Evolutionary conservation across 108 stramenopile genomes (phyloP).

Genomic region (Schizochytrium sp.): DNA sequence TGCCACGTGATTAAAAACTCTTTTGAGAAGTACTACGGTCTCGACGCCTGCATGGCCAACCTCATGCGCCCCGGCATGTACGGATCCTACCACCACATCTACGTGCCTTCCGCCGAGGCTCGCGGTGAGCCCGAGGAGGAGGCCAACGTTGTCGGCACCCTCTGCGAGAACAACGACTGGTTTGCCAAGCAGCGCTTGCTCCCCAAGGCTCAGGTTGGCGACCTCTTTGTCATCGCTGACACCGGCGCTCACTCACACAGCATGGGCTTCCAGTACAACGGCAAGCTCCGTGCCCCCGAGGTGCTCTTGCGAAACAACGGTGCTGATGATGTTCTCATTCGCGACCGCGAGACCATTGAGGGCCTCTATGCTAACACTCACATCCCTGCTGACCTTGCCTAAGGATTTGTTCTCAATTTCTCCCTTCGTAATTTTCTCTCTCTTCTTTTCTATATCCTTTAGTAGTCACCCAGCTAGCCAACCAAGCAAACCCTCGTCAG

Average conservation of each 20-base stretch:
- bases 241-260: slow-evolving; percentile 62
- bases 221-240: slow-evolving; percentile 62
- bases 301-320: slow-evolving; percentile 55
- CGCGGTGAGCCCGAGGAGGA: slow-evolving; percentile 9
- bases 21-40: slow-evolving; percentile 51
- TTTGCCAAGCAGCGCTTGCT: slow-evolving; percentile 61
- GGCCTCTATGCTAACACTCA: slow-evolving; percentile 48
- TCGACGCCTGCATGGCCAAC: slow-evolving; percentile 66
- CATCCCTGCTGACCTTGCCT: slow-evolving; percentile 38
- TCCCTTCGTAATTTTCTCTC: too few species aligned
- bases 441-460: too few species aligned
- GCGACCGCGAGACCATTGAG: slow-evolving; percentile 55
- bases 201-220: slow-evolving; percentile 47
- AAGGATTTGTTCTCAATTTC: background rate
- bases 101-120: slow-evolving; percentile 33
- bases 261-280: slow-evolving; percentile 69
- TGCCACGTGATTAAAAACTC: slow-evolving; percentile 60
- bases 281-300: slow-evolving; percentile 66
- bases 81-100: slow-evolving; percentile 63
- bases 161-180: slow-evolving; percentile 68
- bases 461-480: too few species aligned
- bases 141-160: slow-evolving; percentile 63
- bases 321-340: slow-evolving; percentile 59
- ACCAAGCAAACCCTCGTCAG: too few species aligned
- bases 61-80: slow-evolving; percentile 67